A percentile compares a stretch with the other conserved stretches of the same genome.
phyloP scores from a whole-genome alignment of 202 grass and related monocot species.

The Schoenoplectus tabernaemontani region DNA sequence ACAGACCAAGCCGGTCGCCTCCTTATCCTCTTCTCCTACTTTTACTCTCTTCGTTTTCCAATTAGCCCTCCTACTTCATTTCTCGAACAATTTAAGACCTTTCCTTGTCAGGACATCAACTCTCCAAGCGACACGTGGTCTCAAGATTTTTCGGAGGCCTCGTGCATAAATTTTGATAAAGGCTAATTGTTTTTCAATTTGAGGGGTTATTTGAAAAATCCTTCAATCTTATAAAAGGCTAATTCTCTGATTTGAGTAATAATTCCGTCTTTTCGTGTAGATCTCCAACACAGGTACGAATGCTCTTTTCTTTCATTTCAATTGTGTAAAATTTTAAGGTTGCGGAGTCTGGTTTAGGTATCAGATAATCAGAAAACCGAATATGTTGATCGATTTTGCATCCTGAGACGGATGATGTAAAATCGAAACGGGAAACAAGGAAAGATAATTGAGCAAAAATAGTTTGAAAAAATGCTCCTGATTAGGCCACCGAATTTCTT shows the following conservation, averaged over 20 bases:
- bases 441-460: neutral
- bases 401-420: neutral
- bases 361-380: neutral
- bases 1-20: neutral
- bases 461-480: neutral
- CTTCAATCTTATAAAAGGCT: neutral
- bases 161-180: neutral
- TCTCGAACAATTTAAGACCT: neutral
- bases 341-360: neutral
- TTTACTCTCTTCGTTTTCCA: neutral
- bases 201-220: neutral
- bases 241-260: neutral
- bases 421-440: neutral
- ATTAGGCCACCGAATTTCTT: neutral
- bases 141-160: neutral
- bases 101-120: neutral
- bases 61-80: neutral
- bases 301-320: constrained; percentile 8
- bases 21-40: neutral
- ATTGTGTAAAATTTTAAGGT: neutral
- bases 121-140: neutral
- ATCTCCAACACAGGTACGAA: constrained; percentile 2
- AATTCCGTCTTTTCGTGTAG: constrained; percentile 8
- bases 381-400: neutral
- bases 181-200: no score